Conservation (phyloP, 306 rosid species). For the Fragaria vesca region DNA sequence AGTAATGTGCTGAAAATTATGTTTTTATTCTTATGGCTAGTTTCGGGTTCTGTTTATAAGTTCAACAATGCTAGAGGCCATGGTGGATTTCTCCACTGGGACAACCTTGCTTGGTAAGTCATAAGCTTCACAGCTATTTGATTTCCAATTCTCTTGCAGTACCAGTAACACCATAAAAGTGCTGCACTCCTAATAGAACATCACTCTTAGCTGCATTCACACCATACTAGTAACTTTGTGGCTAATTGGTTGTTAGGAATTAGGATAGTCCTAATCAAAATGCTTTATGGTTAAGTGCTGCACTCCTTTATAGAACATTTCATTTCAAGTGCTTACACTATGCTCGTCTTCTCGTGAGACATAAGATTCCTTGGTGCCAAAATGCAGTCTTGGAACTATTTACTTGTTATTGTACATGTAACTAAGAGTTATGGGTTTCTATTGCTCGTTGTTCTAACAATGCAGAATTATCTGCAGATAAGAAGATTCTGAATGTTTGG, state of each 20-base stretch:
- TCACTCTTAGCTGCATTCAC: too few relatives aligned
- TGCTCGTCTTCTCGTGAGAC: not conserved
- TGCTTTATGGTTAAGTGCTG: not conserved
- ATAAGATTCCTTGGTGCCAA: not conserved
- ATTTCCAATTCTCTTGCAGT: not conserved
- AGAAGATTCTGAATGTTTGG: conserved; percentile 15
- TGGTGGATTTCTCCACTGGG: conserved; percentile 93
- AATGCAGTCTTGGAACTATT: not conserved
- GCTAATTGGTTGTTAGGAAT: not conserved
- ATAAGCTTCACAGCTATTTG: not conserved
- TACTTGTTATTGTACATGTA: not conserved
- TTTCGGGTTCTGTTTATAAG: conserved; percentile 68
- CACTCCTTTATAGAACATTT: not conserved
- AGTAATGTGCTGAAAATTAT: conserved; percentile 5
- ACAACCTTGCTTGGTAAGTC: conserved; percentile 59
- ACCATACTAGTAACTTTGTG: not conserved
- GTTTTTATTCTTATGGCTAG: conserved; percentile 35
- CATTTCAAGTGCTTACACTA: not conserved
- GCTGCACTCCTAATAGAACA: not conserved
- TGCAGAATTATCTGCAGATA: conserved; percentile 34
- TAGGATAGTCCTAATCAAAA: not conserved
- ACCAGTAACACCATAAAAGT: not conserved
- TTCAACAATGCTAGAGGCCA: conserved; percentile 78
- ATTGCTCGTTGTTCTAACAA: conserved; percentile 2
- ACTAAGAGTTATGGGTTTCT: not conserved